phyloP scores from a whole-genome alignment of 1,284 basidiomycete species.

The Apiotrichum mycotoxinovorans region DNA sequence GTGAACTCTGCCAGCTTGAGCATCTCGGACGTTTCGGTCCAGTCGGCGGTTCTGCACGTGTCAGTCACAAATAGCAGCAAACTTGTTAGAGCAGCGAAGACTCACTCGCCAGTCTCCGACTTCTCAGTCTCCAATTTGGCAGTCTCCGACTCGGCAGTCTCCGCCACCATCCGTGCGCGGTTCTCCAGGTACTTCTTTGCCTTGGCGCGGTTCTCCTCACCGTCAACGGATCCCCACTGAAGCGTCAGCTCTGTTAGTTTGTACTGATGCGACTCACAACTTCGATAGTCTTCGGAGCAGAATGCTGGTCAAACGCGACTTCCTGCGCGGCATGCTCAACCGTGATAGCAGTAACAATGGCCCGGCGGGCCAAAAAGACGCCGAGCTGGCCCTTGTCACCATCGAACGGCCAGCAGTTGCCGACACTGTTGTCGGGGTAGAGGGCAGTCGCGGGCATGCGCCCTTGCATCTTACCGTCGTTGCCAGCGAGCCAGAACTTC shows the following conservation, averaged over 20 bases:
- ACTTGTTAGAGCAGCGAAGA: too few species aligned
- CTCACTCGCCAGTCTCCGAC: too few species aligned
- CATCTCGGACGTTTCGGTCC: slow-evolving; percentile 7
- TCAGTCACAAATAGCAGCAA: too few species aligned
- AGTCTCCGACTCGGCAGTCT: background rate
- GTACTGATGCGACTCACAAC: slow-evolving; percentile 37
- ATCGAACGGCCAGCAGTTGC: slow-evolving; percentile 89
- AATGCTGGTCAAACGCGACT: slow-evolving; percentile 69
- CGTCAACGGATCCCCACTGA: slow-evolving; percentile 78
- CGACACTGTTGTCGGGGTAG: slow-evolving; percentile 58
- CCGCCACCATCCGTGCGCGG: background rate
- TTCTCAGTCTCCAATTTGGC: background rate
- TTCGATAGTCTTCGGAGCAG: slow-evolving; percentile 80
- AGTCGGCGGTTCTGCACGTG: slow-evolving; percentile 29
- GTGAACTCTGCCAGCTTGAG: slow-evolving; percentile 71
- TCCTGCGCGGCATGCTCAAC: slow-evolving; percentile 83
- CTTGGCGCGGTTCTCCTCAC: slow-evolving; percentile 63
- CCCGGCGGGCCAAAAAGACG: slow-evolving; percentile 67
- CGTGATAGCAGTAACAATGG: slow-evolving; percentile 70
- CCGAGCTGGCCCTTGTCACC: slow-evolving; percentile 76
- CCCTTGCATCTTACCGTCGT: slow-evolving; percentile 58
- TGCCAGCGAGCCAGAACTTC: slow-evolving; percentile 1
- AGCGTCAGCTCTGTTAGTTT: background rate
- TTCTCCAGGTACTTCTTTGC: slow-evolving; percentile 48
- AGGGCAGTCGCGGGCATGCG: slow-evolving; percentile 78